These are phyloP conservation scores for Phytophthora gonapodyides DNA, from an alignment of 352 stramenopile species.

Conservation along the genomic window DNA sequence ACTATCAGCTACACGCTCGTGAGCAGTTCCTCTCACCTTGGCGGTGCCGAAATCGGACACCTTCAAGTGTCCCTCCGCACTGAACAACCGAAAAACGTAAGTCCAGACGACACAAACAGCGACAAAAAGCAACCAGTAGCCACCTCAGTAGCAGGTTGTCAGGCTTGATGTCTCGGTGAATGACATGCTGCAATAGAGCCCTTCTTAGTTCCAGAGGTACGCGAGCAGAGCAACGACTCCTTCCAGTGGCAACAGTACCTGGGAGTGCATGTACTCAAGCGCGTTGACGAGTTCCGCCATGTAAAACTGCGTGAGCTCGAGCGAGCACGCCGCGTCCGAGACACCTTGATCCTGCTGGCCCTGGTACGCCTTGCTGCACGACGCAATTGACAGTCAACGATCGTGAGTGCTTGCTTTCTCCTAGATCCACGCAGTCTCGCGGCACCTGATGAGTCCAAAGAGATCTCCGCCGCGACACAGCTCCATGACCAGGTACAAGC, in stretches of 20 bases:
- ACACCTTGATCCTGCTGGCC: constrained; percentile 64
- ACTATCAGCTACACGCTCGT: neutral
- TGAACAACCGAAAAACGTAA: constrained; percentile 20
- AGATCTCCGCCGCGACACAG: constrained; percentile 84
- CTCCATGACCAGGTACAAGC: constrained; percentile 91
- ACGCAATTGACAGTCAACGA: neutral
- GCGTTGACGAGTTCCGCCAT: constrained; percentile 93
- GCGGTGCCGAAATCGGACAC: constrained; percentile 91
- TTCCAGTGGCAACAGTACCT: constrained; percentile 47
- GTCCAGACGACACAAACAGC: neutral
- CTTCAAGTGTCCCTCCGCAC: constrained; percentile 84
- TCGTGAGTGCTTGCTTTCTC: too few species aligned
- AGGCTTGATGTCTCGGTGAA: constrained; percentile 97
- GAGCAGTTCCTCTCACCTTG: constrained; percentile 44
- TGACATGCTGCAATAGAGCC: constrained; percentile 76
- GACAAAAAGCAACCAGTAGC: neutral
- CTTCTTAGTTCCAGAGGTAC: constrained; percentile 6
- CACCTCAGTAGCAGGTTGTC: constrained; percentile 89
- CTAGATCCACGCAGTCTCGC: too few species aligned
- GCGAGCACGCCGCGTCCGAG: constrained; percentile 62
- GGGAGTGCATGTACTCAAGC: constrained; percentile 95
- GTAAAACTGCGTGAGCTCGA: constrained; percentile 90
- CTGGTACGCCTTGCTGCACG: constrained; percentile 47
- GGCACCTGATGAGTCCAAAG: constrained; percentile 75
- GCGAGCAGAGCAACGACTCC: neutral